Conservation (phyloP, 2,329 filamentous ascomycete genomes). For the Thielaviopsis populi region DNA sequence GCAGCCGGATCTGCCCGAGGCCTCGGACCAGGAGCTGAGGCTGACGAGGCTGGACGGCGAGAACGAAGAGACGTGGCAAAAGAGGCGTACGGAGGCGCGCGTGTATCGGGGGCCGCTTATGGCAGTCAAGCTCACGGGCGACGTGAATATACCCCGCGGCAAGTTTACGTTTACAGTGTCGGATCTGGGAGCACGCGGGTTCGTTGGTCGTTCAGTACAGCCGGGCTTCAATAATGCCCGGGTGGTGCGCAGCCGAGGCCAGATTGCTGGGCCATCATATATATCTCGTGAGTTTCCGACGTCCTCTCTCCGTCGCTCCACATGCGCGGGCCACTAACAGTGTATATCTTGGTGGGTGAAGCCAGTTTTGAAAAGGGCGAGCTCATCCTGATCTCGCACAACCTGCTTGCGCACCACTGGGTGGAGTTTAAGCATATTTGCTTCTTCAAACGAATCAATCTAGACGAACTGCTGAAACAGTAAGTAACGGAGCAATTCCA, state of each 20-base stretch:
- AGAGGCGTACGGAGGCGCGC: constrained; percentile 31
- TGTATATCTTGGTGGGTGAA: constrained; percentile 1
- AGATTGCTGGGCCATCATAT: constrained; percentile 49
- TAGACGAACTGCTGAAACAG: constrained; percentile 34
- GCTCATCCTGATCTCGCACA: constrained; percentile 62
- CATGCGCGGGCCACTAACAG: too few species aligned
- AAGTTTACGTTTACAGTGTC: constrained; percentile 69
- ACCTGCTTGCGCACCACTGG: constrained; percentile 74
- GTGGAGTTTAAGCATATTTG: constrained; percentile 44
- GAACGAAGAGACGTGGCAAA: constrained; percentile 31
- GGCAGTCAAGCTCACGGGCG: constrained; percentile 82
- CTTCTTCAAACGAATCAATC: constrained; percentile 44
- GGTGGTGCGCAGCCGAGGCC: constrained; percentile 58
- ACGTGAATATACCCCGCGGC: constrained; percentile 76
- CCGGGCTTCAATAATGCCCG: constrained; percentile 57
- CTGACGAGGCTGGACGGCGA: constrained; percentile 30
- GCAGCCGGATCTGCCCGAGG: constrained; percentile 39
- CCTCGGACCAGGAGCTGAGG: constrained; percentile 21
- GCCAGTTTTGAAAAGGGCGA: constrained; percentile 27
- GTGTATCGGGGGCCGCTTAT: constrained; percentile 55
- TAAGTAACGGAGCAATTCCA: not conserved
- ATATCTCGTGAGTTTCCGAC: not conserved
- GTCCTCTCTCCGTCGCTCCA: too few species aligned
- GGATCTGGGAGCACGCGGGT: constrained; percentile 55
- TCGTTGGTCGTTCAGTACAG: constrained; percentile 49